A percentile compares a stretch with the other conserved stretches of the same genome.
phyloP scores from a whole-genome alignment of 208 protist genomes.

The Acanthamoeba triangularis region DNA sequence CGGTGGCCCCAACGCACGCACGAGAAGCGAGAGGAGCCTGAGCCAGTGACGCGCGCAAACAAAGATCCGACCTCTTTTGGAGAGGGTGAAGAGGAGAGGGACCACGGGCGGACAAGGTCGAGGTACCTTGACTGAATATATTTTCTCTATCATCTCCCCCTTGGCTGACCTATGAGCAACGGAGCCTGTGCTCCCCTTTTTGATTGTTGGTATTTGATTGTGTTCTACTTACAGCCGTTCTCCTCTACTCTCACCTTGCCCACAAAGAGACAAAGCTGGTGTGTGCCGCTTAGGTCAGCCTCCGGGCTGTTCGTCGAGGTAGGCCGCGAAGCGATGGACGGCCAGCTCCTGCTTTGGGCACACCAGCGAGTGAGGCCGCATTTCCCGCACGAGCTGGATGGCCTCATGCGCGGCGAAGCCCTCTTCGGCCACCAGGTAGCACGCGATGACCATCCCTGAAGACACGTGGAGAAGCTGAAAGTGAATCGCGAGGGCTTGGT shows the following conservation, averaged over 20 bases:
- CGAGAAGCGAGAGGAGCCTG: not conserved
- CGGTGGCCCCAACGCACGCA: not conserved
- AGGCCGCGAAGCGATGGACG: conserved; percentile 8
- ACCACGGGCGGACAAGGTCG: no score
- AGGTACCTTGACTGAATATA: no score
- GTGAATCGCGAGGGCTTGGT: not conserved
- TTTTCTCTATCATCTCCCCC: no score
- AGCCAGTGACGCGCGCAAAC: not conserved
- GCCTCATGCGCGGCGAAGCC: not conserved
- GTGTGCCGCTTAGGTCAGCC: no score
- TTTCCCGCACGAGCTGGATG: conserved; percentile 1
- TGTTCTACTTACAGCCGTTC: no score
- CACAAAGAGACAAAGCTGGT: no score
- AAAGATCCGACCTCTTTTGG: no score
- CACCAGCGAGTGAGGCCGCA: conserved; percentile 31
- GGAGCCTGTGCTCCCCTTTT: no score
- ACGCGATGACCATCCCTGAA: not conserved
- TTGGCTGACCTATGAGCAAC: no score
- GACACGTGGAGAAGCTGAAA: not conserved
- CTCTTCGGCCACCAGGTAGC: conserved; percentile 53
- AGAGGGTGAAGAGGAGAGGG: no score
- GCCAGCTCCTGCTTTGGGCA: conserved; percentile 22
- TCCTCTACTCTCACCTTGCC: no score
- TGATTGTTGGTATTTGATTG: no score
- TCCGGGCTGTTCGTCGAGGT: not conserved